Conservation (phyloP, 768 basidiomycete species). For the Paxillus ammoniavirescens region DNA sequence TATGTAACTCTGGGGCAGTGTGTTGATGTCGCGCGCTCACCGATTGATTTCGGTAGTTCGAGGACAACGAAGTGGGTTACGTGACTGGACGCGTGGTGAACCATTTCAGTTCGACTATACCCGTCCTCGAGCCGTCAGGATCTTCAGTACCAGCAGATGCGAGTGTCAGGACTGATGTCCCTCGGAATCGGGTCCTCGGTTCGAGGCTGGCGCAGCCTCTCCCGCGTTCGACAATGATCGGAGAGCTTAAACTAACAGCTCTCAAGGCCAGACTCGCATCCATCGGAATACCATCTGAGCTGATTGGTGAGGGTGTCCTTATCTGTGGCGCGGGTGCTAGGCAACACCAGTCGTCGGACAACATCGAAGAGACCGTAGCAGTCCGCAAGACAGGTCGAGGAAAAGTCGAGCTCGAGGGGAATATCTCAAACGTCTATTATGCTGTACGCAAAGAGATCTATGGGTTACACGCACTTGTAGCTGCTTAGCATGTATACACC, state of each 20-base stretch:
- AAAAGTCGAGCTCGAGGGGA: constrained; percentile 86
- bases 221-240: constrained; percentile 93
- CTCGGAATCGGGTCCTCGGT: constrained; percentile 50
- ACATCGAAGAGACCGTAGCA: constrained; percentile 69
- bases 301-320: constrained; percentile 96
- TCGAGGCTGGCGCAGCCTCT: constrained; percentile 65
- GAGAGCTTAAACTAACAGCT: constrained; percentile 89
- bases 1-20: constrained; percentile 38
- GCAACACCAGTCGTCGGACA: constrained; percentile 39
- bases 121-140: constrained; percentile 73
- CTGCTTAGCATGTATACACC: constrained; percentile 40
- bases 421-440: constrained; percentile 86
- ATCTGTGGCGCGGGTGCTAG: constrained; percentile 73
- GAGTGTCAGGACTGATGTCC: constrained; percentile 20
- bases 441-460: constrained; percentile 88
- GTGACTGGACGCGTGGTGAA: constrained; percentile 85
- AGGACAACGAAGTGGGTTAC: constrained; percentile 95
- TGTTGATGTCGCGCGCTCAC: constrained; percentile 4
- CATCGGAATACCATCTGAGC: constrained; percentile 83
- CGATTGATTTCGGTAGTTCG: constrained; percentile 58
- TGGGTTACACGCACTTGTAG: constrained; percentile 84
- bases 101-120: constrained; percentile 85
- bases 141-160: constrained; percentile 28
- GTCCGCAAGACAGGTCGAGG: constrained; percentile 87
- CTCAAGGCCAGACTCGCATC: constrained; percentile 78